Conservation (phyloP, 805 yeast genomes). For the Metschnikowia koreensis region DNA sequence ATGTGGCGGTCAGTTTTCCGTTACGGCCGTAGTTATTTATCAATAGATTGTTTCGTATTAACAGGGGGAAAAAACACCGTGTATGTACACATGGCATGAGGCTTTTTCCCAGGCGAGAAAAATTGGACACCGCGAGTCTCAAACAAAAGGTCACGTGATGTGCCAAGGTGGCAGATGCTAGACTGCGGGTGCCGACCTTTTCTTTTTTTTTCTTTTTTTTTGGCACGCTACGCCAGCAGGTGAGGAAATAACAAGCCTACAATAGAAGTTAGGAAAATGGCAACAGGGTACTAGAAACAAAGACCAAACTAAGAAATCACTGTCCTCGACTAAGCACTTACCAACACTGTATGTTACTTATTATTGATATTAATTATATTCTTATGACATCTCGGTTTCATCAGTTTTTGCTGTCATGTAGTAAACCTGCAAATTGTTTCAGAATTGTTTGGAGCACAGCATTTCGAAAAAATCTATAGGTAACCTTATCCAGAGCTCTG, state of each 20-base stretch:
- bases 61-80: constrained; percentile 8
- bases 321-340: too few species aligned
- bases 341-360: too few species aligned
- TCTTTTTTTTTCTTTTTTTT: background rate
- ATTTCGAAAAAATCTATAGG: too few species aligned
- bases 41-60: background rate
- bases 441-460: too few species aligned
- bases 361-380: too few species aligned
- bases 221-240: background rate
- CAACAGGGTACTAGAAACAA: background rate
- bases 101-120: constrained; percentile 11
- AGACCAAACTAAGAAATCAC: too few species aligned
- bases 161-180: background rate
- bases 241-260: background rate
- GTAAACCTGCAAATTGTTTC: too few species aligned
- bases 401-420: too few species aligned
- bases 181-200: background rate
- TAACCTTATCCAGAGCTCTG: background rate
- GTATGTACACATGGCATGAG: constrained; percentile 14
- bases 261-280: background rate
- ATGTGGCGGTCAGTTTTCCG: background rate
- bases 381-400: too few species aligned
- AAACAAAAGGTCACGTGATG: constrained; percentile 4
- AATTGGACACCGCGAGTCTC: constrained; percentile 14
- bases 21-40: background rate